These are phyloP conservation scores for Metschnikowia cubensis DNA, from an alignment of 805 yeast genomes.

Conservation along the genomic window DNA sequence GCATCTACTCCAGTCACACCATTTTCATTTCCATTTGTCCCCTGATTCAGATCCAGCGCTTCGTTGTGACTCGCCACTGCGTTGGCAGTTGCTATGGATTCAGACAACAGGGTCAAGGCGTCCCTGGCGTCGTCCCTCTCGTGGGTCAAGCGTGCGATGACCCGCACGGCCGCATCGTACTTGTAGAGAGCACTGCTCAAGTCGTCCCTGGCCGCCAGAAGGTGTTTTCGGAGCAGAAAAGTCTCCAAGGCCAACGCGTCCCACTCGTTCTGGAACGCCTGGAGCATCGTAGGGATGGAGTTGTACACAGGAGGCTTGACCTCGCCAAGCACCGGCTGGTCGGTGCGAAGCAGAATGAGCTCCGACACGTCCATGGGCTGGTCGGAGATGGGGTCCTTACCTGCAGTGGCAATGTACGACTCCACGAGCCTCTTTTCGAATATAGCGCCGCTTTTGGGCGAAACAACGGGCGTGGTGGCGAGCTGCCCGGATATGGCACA, in stretches of 20 bases:
- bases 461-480: constrained; percentile 69
- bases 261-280: constrained; percentile 84
- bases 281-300: constrained; percentile 74
- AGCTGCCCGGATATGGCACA: constrained; percentile 62
- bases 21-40: too few species aligned
- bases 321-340: constrained; percentile 23
- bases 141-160: constrained; percentile 67
- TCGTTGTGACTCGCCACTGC: background rate
- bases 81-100: constrained; percentile 9
- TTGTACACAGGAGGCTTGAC: constrained; percentile 47
- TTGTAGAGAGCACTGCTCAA: constrained; percentile 74
- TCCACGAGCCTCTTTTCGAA: constrained; percentile 63
- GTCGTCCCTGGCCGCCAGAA: constrained; percentile 63
- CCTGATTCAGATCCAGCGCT: too few species aligned
- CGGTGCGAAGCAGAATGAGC: constrained; percentile 25
- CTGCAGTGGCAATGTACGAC: constrained; percentile 58
- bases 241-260: constrained; percentile 81
- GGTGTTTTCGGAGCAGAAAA: constrained; percentile 69
- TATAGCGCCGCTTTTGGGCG: constrained; percentile 63
- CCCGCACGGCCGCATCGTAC: constrained; percentile 87
- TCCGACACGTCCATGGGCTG: constrained; percentile 58
- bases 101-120: constrained; percentile 58
- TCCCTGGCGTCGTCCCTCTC: constrained; percentile 71
- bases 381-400: constrained; percentile 72
- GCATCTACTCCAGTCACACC: too few species aligned